Evolutionary conservation across 2,329 filamentous ascomycete genomes (phyloP), one percentile per base, ranked within the genome.

Genomic region (Xylogone sp.): DNA sequence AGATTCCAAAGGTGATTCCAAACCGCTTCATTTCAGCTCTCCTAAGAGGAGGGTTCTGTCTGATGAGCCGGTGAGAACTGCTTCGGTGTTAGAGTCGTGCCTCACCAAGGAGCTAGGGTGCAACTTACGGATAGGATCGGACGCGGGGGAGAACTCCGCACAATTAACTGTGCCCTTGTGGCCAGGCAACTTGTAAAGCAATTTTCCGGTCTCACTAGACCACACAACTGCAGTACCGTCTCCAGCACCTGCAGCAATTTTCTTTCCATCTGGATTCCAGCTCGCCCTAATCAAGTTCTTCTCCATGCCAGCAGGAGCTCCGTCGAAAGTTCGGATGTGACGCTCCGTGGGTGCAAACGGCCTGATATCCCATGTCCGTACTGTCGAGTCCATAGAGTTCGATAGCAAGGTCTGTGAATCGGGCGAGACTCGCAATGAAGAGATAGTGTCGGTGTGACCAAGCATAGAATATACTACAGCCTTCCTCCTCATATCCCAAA

Each of bases 91-190:
- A 65, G 60, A 24, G 48, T 22, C 20, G n/a, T 45, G n/a, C 31
- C 24, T 27, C 24, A 27, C 24, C 10, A 27, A 27, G 10, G 6
- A 27, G 24, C 24, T 10, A 27, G 24, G 24, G 34, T 18, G n/a
- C 8, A 39, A 84, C 90, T 84, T 79, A 96, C 92, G 81, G 55
- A 97, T 88, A 19, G 91, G 90, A 62, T 97, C 91, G 54, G 87
- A 83, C 39, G 82, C 81, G 3, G 93, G 91, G 46, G 90, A 87
- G 66, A 99, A 95, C 60, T 95, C 87, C 50, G 93, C 93, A 68
- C 93, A 91, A 67, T 97, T 99, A 48, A 97, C 94, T 0, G 89
- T 90, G 29, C 93, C 94, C 71, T 91, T 94, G 69, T 99, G 94
- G 1, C 94, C 94, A 1, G 94, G 94, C 48, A 99, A 77, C 72